A percentile compares a stretch with the other conserved stretches of the same genome.
Evolutionary conservation across 2,329 filamentous ascomycete genomes (phyloP).

Genomic region (Periconia sp.): DNA sequence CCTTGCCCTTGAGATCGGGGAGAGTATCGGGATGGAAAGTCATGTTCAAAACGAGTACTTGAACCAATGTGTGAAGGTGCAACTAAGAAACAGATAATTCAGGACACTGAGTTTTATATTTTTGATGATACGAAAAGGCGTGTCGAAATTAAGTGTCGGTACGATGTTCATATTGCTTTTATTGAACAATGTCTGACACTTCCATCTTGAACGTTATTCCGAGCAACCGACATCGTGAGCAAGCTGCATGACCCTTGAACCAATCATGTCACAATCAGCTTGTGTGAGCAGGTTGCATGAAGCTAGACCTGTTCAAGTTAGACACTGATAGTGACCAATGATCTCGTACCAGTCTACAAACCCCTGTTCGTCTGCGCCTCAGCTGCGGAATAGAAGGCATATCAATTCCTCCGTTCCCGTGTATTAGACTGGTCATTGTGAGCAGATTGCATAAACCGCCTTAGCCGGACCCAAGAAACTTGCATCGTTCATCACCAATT

Average conservation of each 20-base stretch:
- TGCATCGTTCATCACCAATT: too few species aligned
- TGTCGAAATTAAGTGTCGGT: neutral
- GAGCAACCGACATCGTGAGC: neutral
- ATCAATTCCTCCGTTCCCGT: neutral
- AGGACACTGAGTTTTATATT: neutral
- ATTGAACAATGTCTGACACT: neutral
- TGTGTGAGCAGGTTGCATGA: conserved; percentile 12
- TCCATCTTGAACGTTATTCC: neutral
- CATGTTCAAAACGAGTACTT: conserved; percentile 5
- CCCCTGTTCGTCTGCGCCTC: too few species aligned
- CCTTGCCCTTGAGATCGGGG: conserved; percentile 11
- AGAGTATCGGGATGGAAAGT: conserved; percentile 16
- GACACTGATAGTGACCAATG: neutral
- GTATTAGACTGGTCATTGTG: neutral
- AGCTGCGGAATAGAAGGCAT: too few species aligned
- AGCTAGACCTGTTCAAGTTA: conserved; percentile 4
- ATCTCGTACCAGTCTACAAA: too few species aligned
- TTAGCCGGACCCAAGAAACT: too few species aligned
- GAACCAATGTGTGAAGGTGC: neutral
- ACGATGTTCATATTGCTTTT: neutral
- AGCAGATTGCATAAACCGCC: conserved; percentile 1
- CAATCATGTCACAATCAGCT: neutral
- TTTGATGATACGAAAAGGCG: neutral
- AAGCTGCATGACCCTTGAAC: neutral
- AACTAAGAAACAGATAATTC: neutral